Percentiles rank a stretch among this genome's conserved stretches.
phyloP scores from a whole-genome alignment of 331 rosid species.

The Spiraea crenata region DNA sequence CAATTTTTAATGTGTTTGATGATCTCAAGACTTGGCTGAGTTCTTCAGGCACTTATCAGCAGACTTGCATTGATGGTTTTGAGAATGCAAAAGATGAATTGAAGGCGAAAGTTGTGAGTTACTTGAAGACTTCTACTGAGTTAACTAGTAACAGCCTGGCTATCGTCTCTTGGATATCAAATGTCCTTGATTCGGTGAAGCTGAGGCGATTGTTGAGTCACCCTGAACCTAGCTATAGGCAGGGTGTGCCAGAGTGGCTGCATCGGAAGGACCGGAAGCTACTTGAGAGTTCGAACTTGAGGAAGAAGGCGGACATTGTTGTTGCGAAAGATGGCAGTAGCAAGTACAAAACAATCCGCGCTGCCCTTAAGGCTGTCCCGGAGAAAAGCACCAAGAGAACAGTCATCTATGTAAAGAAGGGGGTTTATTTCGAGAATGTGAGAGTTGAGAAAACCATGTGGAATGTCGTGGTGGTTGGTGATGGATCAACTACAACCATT shows the following conservation, averaged over 20 bases:
- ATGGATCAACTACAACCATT: slow-evolving; percentile 60
- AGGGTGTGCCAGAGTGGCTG: slow-evolving; percentile 50
- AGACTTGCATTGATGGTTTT: slow-evolving; percentile 67
- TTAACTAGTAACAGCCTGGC: slow-evolving; percentile 75
- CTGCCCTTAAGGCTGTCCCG: slow-evolving; percentile 55
- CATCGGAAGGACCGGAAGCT: slow-evolving; percentile 41
- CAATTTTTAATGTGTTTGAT: slow-evolving; percentile 44
- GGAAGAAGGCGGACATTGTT: slow-evolving; percentile 49
- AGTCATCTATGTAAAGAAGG: slow-evolving; percentile 75
- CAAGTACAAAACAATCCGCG: slow-evolving; percentile 50
- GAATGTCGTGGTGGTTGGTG: slow-evolving; percentile 84
- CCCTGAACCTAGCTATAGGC: background rate
- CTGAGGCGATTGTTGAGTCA: slow-evolving; percentile 50
- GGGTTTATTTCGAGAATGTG: slow-evolving; percentile 64
- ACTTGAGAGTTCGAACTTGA: slow-evolving; percentile 35
- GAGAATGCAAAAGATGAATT: slow-evolving; percentile 34
- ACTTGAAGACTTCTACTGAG: slow-evolving; percentile 59
- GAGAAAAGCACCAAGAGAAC: slow-evolving; percentile 50
- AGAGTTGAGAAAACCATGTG: slow-evolving; percentile 59
- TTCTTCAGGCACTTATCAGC: slow-evolving; percentile 68
- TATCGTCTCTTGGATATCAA: slow-evolving; percentile 54
- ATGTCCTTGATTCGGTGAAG: slow-evolving; percentile 41
- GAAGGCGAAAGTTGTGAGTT: slow-evolving; percentile 10
- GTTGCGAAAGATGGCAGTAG: slow-evolving; percentile 61
- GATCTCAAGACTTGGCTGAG: slow-evolving; percentile 78